Conservation (phyloP, 2,329 filamentous ascomycete genomes). For the Apiospora pterosperma region DNA sequence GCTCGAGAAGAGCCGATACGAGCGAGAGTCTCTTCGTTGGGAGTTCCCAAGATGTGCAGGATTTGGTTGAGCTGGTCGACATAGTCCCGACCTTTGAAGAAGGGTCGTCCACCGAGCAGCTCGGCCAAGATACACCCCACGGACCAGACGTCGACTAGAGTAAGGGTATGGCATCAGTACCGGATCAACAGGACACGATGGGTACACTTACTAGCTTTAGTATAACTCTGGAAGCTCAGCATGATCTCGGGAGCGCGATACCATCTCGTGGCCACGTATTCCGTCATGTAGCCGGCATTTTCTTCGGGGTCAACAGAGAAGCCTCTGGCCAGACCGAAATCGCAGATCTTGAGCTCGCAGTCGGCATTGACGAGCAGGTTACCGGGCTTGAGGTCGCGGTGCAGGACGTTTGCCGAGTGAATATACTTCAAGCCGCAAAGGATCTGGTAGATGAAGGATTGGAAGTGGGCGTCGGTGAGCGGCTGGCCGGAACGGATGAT, state of each 20-base stretch:
- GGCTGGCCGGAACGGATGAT: slow-evolving; percentile 98
- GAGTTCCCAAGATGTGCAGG: slow-evolving; percentile 93
- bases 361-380: slow-evolving; percentile 98
- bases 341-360: slow-evolving; percentile 98
- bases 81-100: slow-evolving; percentile 99
- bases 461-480: slow-evolving; percentile 96
- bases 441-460: slow-evolving; percentile 99
- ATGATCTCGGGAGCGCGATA: slow-evolving; percentile 95
- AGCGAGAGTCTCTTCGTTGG: slow-evolving; percentile 88
- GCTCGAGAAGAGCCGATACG: slow-evolving; percentile 94
- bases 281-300: slow-evolving; percentile 99
- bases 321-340: slow-evolving; percentile 93
- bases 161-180: neutral
- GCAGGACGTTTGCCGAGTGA: slow-evolving; percentile 95
- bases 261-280: slow-evolving; percentile 98
- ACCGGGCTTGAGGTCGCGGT: slow-evolving; percentile 94
- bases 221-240: slow-evolving; percentile 99
- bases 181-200: neutral
- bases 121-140: slow-evolving; percentile 97
- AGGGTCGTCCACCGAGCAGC: slow-evolving; percentile 89
- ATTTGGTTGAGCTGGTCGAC: slow-evolving; percentile 99
- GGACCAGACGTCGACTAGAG: slow-evolving; percentile 96
- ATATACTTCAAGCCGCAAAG: slow-evolving; percentile 99
- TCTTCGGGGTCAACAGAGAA: slow-evolving; percentile 97
- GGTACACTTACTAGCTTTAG: slow-evolving; percentile 89